Evolutionary conservation across 306 rosid species (phyloP).

Genomic region (Aeschynomene evenia): DNA sequence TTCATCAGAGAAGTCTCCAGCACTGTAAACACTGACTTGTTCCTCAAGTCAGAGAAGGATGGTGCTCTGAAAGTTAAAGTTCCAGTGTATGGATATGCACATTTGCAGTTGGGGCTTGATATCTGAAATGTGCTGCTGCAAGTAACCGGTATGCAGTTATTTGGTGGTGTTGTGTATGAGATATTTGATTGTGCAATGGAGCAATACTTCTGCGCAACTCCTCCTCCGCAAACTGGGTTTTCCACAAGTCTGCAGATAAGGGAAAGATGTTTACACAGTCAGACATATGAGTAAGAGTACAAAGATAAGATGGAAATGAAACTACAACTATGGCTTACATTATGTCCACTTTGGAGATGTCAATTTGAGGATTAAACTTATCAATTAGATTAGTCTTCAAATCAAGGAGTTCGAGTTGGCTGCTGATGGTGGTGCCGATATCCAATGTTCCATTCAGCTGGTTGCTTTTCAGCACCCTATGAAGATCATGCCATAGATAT

Average conservation of each 20-base stretch:
- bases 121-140: conserved; percentile 41
- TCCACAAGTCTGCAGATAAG: conserved; percentile 50
- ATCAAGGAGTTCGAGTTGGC: conserved; percentile 33
- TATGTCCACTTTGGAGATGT: conserved; percentile 28
- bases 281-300: neutral
- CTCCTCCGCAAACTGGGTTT: conserved; percentile 53
- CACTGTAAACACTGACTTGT: conserved; percentile 13
- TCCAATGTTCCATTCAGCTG: conserved; percentile 37
- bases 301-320: conserved; percentile 16
- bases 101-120: conserved; percentile 68
- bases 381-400: conserved; percentile 32
- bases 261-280: neutral
- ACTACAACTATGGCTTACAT: conserved; percentile 32
- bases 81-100: conserved; percentile 68
- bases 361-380: conserved; percentile 4
- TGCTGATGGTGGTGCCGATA: conserved; percentile 35
- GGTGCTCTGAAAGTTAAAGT: conserved; percentile 57
- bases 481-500: neutral
- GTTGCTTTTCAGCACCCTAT: conserved; percentile 37
- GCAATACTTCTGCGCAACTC: conserved; percentile 38
- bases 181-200: conserved; percentile 8
- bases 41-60: conserved; percentile 49
- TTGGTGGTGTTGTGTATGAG: conserved; percentile 30
- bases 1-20: conserved; percentile 35
- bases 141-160: conserved; percentile 35